phyloP scores from a whole-genome alignment of 176 grass and related monocot species.

The Bolboschoenus planiculmis region DNA sequence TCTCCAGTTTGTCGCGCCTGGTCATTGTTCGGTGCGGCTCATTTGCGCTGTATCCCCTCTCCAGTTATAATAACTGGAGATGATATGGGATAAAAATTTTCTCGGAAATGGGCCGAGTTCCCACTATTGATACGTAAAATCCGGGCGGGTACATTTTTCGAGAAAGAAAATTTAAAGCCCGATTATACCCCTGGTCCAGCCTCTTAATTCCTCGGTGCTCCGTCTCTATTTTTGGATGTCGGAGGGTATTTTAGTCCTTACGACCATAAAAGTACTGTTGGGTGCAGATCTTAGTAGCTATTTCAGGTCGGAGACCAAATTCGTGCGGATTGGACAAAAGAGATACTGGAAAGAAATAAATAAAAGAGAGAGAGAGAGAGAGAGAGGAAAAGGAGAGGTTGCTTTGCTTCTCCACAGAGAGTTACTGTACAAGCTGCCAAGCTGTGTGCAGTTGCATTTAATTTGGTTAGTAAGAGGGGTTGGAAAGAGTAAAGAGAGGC shows the following conservation, averaged over 20 bases:
- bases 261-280: background rate
- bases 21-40: background rate
- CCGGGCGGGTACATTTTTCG: slow-evolving; percentile 14
- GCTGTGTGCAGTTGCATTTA: slow-evolving; percentile 20
- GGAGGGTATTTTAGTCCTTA: slow-evolving; percentile 18
- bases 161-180: background rate
- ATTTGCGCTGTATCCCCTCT: background rate
- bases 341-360: slow-evolving; percentile 9
- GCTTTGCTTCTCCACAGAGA: background rate
- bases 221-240: background rate
- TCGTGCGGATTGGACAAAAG: slow-evolving; percentile 27
- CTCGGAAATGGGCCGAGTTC: slow-evolving; percentile 1
- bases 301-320: slow-evolving; percentile 29
- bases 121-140: slow-evolving; percentile 31
- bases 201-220: background rate
- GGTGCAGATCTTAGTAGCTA: slow-evolving; percentile 1
- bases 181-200: background rate
- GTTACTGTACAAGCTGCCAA: slow-evolving; percentile 10
- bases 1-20: background rate
- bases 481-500: slow-evolving; percentile 4
- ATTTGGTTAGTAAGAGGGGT: slow-evolving; percentile 17
- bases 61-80: background rate
- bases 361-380: background rate
- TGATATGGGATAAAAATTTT: background rate
- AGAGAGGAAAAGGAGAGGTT: background rate